Percentiles rank a stretch among this genome's conserved stretches.
phyloP scores from a whole-genome alignment of 2,329 filamentous ascomycete species.

The Byssoonygena ceratinophila region DNA sequence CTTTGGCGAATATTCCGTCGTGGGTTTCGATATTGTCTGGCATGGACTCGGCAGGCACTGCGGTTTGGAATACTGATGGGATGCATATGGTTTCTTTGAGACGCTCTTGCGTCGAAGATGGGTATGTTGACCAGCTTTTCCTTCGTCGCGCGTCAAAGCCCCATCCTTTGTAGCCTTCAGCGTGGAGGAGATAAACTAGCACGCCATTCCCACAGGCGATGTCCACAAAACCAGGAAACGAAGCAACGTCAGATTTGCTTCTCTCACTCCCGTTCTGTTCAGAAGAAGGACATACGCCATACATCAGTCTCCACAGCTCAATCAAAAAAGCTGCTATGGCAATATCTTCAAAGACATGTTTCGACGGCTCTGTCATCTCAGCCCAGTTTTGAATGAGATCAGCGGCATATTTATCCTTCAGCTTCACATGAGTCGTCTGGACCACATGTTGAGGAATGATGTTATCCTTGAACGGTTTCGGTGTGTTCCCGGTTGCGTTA shows the following conservation, averaged over 20 bases:
- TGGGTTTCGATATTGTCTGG: slow-evolving; percentile 20
- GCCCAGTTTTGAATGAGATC: slow-evolving; percentile 64
- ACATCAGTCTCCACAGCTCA: slow-evolving; percentile 83
- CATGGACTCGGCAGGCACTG: slow-evolving; percentile 12
- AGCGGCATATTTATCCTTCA: slow-evolving; percentile 71
- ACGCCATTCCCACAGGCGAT: slow-evolving; percentile 94
- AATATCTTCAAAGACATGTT: slow-evolving; percentile 93
- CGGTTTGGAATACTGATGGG: slow-evolving; percentile 41
- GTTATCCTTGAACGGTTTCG: slow-evolving; percentile 75
- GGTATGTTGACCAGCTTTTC: slow-evolving; percentile 75
- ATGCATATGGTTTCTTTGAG: slow-evolving; percentile 53
- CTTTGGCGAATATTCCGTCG: slow-evolving; percentile 55
- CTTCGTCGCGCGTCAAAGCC: slow-evolving; percentile 83
- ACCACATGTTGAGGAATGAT: slow-evolving; percentile 65
- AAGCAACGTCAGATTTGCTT: slow-evolving; percentile 9
- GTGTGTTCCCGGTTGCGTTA: slow-evolving; percentile 44
- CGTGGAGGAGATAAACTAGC: slow-evolving; percentile 67
- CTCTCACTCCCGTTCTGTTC: slow-evolving; percentile 17
- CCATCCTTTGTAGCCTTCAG: slow-evolving; percentile 74
- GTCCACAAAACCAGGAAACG: slow-evolving; percentile 84
- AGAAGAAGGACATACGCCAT: slow-evolving; percentile 33
- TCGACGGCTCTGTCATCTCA: slow-evolving; percentile 74
- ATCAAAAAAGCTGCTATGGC: slow-evolving; percentile 85
- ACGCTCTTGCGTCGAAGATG: slow-evolving; percentile 36
- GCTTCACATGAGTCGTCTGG: slow-evolving; percentile 68